A percentile compares a stretch with the other conserved stretches of the same genome.
These are phyloP conservation scores for Scedosporium minutisporum DNA, from an alignment of 2,329 filamentous ascomycete species.

Conservation along the genomic window DNA sequence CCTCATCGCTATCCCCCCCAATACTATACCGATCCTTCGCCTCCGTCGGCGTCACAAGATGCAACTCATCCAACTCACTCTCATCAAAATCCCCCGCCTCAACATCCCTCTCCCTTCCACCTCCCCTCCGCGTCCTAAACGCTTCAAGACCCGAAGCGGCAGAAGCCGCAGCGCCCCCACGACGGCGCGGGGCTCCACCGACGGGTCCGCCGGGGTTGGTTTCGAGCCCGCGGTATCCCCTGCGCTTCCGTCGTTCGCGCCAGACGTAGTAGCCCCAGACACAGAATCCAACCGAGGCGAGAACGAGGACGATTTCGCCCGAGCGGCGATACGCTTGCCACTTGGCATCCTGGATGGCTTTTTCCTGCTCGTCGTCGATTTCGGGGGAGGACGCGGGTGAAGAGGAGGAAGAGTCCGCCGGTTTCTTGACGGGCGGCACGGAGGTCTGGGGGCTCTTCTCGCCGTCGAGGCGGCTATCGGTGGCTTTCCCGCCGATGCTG, in stretches of 20 bases:
- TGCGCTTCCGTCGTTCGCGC: slow-evolving; percentile 47
- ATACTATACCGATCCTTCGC: slow-evolving; percentile 44
- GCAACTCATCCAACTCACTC: slow-evolving; percentile 53
- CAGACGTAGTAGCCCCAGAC: slow-evolving; percentile 68
- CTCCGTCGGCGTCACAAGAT: slow-evolving; percentile 36
- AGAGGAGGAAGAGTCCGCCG: slow-evolving; percentile 31
- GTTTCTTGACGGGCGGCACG: slow-evolving; percentile 55
- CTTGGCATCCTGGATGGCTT: slow-evolving; percentile 69
- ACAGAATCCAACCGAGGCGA: slow-evolving; percentile 64
- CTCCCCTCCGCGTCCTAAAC: slow-evolving; percentile 34
- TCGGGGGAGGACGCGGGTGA: slow-evolving; percentile 17
- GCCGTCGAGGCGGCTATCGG: slow-evolving; percentile 74
- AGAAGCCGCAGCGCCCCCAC: slow-evolving; percentile 14
- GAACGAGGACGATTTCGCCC: slow-evolving; percentile 73
- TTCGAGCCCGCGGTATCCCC: slow-evolving; percentile 44
- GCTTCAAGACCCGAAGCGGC: slow-evolving; percentile 27
- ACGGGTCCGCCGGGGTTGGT: slow-evolving; percentile 20
- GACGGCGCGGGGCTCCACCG: slow-evolving; percentile 16
- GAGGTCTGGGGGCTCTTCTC: slow-evolving; percentile 71
- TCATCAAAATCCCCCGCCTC: slow-evolving; percentile 59
- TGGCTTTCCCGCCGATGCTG: slow-evolving; percentile 70
- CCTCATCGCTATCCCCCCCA: slow-evolving; percentile 48
- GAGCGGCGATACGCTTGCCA: slow-evolving; percentile 85
- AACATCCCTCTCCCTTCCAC: slow-evolving; percentile 39
- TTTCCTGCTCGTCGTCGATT: slow-evolving; percentile 53